Conservation (phyloP, 495 filamentous ascomycete species). For the Emericellopsis terricola region DNA sequence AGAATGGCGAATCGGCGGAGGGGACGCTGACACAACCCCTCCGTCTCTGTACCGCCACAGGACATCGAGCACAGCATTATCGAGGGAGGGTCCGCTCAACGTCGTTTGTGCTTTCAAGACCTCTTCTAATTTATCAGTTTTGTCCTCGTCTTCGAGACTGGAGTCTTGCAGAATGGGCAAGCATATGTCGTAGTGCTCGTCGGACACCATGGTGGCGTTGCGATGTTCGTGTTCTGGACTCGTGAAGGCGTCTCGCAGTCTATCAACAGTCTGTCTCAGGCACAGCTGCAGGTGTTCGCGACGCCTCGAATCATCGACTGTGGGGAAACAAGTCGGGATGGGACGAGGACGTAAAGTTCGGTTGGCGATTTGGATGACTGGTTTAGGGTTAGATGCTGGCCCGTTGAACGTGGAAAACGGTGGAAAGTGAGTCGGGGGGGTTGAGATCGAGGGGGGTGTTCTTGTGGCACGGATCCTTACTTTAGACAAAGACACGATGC, state of each 20-base stretch:
- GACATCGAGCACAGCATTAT: slow-evolving; percentile 80
- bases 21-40: slow-evolving; percentile 54
- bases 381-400: no score
- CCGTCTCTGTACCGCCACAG: slow-evolving; percentile 82
- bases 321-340: background rate
- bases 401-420: no score
- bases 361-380: no score
- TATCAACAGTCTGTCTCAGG: no score
- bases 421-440: no score
- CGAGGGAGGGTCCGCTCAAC: slow-evolving; percentile 58
- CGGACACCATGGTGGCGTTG: slow-evolving; percentile 60
- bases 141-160: slow-evolving; percentile 80
- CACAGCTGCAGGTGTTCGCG: background rate
- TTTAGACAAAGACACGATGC: no score
- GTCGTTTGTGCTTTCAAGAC: slow-evolving; percentile 63
- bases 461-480: no score
- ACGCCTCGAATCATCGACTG: background rate
- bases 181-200: slow-evolving; percentile 81
- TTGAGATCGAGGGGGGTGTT: no score
- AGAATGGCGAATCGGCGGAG: slow-evolving; percentile 65
- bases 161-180: slow-evolving; percentile 74
- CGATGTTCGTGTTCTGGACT: no score
- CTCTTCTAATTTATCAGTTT: slow-evolving; percentile 81
- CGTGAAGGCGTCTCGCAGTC: no score
- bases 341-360: background rate